Conservation (phyloP, 2,329 filamentous ascomycete species). For the Fusarium circinatum region DNA sequence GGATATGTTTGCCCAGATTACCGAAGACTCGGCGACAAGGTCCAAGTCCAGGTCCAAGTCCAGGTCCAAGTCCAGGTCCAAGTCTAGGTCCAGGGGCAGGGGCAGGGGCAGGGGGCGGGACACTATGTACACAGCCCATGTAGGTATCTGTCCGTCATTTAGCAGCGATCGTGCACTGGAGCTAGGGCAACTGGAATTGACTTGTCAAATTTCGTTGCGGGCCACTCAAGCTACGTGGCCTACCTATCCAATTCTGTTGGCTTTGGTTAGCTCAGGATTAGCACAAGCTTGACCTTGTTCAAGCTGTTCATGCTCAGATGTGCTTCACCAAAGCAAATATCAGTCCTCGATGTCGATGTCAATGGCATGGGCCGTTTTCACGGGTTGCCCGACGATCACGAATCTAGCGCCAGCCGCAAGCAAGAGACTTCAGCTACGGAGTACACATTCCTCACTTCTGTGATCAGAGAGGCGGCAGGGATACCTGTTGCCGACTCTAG, state of each 20-base stretch:
- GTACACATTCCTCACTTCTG: slow-evolving; percentile 25
- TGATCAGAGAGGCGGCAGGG: slow-evolving; percentile 16
- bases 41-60: slow-evolving; percentile 16
- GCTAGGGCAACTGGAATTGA: not conserved
- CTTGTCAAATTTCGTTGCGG: not conserved
- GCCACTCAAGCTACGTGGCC: not conserved
- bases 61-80: not conserved
- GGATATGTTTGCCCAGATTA: slow-evolving; percentile 8
- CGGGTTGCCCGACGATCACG: slow-evolving; percentile 13
- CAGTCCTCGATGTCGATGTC: not conserved
- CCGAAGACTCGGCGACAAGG: slow-evolving; percentile 20
- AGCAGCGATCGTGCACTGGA: not conserved
- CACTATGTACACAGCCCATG: not conserved
- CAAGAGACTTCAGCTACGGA: slow-evolving; percentile 21
- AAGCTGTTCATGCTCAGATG: not conserved
- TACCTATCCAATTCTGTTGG: not conserved
- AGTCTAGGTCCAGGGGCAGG: too few species aligned
- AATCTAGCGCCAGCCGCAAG: not conserved
- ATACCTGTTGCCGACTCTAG: not conserved
- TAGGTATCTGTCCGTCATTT: not conserved
- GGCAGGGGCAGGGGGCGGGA: not conserved
- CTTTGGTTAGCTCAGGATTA: not conserved
- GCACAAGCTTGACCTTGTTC: not conserved
- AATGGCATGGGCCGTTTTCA: slow-evolving; percentile 7
- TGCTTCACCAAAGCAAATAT: not conserved